Conservation (phyloP, 2,329 filamentous ascomycete genomes). For the Blastomyces emzantsi region DNA sequence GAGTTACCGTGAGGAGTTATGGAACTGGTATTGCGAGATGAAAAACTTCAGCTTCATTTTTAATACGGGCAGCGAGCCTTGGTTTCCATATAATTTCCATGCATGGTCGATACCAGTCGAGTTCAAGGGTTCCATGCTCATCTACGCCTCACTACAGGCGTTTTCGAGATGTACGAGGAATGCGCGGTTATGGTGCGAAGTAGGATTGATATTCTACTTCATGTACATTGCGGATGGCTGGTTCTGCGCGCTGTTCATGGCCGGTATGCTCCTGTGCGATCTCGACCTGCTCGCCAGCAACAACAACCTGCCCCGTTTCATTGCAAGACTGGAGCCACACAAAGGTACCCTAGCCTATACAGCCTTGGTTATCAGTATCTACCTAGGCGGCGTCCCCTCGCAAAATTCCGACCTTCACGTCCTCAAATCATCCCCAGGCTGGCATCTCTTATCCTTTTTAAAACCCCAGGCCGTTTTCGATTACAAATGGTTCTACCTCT, state of each 20-base stretch:
- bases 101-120: slow-evolving; percentile 57
- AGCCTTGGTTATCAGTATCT: slow-evolving; percentile 46
- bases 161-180: slow-evolving; percentile 48
- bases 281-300: slow-evolving; percentile 47
- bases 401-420: slow-evolving; percentile 40
- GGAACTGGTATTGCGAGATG: slow-evolving; percentile 46
- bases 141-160: slow-evolving; percentile 51
- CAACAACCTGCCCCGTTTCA: slow-evolving; percentile 43
- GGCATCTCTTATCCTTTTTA: slow-evolving; percentile 51
- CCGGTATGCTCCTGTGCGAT: slow-evolving; percentile 55
- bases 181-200: slow-evolving; percentile 47
- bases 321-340: slow-evolving; percentile 40
- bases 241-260: slow-evolving; percentile 52
- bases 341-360: slow-evolving; percentile 46
- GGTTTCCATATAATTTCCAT: slow-evolving; percentile 51
- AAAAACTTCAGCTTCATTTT: slow-evolving; percentile 64
- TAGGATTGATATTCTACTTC: slow-evolving; percentile 53
- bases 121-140: slow-evolving; percentile 54
- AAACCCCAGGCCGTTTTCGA: slow-evolving; percentile 55
- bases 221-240: slow-evolving; percentile 59
- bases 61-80: slow-evolving; percentile 48
- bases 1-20: slow-evolving; percentile 43
- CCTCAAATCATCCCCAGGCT: slow-evolving; percentile 49
- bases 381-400: slow-evolving; percentile 54
- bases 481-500: slow-evolving; percentile 37